phyloP scores from a whole-genome alignment of 1,284 basidiomycete genomes.

The Austroboletus novae-zelandiae region DNA sequence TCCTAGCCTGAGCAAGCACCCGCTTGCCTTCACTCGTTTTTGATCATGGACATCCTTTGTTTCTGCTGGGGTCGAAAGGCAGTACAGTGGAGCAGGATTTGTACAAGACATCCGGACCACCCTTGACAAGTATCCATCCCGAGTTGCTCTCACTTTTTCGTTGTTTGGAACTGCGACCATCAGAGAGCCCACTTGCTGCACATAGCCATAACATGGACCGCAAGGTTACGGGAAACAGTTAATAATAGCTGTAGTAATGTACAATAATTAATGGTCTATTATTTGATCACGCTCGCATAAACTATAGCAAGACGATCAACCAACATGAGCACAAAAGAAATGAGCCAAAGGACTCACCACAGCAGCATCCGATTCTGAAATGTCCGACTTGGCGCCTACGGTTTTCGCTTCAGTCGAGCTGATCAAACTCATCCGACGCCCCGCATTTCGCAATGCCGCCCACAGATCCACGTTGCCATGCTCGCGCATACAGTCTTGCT shows the following conservation, averaged over 20 bases:
- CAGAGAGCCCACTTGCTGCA: too few relatives aligned
- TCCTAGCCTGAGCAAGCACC: too few relatives aligned
- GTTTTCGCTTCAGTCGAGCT: constrained; percentile 58
- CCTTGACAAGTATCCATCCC: too few relatives aligned
- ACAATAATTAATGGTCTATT: neutral
- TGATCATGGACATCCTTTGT: too few relatives aligned
- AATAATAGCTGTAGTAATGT: neutral
- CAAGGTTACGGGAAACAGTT: too few relatives aligned
- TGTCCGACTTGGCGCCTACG: constrained; percentile 50
- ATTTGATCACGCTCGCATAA: constrained; percentile 2
- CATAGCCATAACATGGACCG: too few relatives aligned
- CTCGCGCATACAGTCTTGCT: constrained; percentile 47
- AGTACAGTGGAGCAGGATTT: too few relatives aligned
- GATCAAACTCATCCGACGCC: constrained; percentile 59
- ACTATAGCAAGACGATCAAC: constrained; percentile 16
- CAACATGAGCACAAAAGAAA: neutral
- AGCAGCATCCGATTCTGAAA: constrained; percentile 49
- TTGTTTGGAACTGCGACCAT: too few relatives aligned
- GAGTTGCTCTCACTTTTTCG: too few relatives aligned
- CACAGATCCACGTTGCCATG: constrained; percentile 67
- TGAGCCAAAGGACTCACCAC: constrained; percentile 35
- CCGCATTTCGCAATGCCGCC: constrained; percentile 50
- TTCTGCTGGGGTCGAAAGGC: too few relatives aligned
- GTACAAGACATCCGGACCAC: too few relatives aligned
- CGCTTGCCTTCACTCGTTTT: too few relatives aligned